phyloP scores from a whole-genome alignment of 2,329 filamentous ascomycete genomes.

The Achaetomium macrosporum region DNA sequence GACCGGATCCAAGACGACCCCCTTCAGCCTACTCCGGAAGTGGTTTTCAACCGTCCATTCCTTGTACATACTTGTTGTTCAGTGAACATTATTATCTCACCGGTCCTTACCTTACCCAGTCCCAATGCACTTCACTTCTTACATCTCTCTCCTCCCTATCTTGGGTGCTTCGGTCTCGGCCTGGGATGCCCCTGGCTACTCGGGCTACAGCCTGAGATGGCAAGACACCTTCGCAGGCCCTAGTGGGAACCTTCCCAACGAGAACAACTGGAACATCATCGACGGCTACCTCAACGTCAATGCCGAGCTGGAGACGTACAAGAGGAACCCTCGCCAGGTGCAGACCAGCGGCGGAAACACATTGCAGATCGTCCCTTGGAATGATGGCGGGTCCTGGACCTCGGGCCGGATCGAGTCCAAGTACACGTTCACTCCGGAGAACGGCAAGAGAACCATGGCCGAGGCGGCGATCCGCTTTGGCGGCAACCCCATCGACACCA shows the following conservation, averaged over 20 bases:
- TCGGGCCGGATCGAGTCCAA: conserved; percentile 45
- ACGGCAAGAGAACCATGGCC: conserved; percentile 37
- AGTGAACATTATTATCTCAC: neutral
- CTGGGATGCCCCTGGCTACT: conserved; percentile 34
- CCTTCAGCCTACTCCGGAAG: neutral
- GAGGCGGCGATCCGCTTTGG: conserved; percentile 44
- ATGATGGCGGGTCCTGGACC: conserved; percentile 37
- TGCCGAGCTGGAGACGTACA: conserved; percentile 45
- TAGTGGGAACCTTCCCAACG: conserved; percentile 34
- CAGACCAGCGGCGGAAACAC: conserved; percentile 47
- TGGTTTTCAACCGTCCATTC: neutral
- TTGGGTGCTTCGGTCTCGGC: conserved; percentile 28
- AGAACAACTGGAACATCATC: conserved; percentile 42
- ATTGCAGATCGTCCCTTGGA: conserved; percentile 45
- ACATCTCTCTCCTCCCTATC: conserved; percentile 12
- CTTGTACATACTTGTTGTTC: neutral
- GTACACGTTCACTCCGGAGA: conserved; percentile 39
- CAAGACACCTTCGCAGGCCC: conserved; percentile 40
- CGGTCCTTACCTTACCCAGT: neutral
- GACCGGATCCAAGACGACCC: neutral
- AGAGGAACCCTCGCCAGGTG: conserved; percentile 38
- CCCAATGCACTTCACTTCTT: conserved; percentile 15
- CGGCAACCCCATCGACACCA: conserved; percentile 31
- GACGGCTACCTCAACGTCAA: conserved; percentile 41
- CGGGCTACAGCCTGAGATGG: conserved; percentile 41